These are phyloP conservation scores for Dictyostelium firmibasis DNA, from an alignment of 78 protist genomes.

Conservation along the genomic window DNA sequence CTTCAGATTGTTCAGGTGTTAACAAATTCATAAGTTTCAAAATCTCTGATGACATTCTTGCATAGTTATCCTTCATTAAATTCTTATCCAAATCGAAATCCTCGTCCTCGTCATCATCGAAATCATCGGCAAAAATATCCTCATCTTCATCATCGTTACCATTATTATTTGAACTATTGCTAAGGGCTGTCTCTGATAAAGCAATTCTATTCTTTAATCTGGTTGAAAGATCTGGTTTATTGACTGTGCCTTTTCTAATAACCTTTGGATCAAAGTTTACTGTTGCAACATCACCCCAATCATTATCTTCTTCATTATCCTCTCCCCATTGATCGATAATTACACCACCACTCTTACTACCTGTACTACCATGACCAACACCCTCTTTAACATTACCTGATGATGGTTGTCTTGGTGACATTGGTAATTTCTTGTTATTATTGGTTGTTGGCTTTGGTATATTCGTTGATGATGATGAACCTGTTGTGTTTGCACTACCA, in stretches of 20 bases:
- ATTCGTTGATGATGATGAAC: background rate
- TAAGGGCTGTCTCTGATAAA: background rate
- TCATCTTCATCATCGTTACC: constrained; percentile 83
- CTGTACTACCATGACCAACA: background rate
- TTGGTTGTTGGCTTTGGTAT: background rate
- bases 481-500: background rate
- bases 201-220: constrained; percentile 39
- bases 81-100: constrained; percentile 74
- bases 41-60: constrained; percentile 70
- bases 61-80: constrained; percentile 70
- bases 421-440: background rate
- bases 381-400: background rate
- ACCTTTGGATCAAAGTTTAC: constrained; percentile 34
- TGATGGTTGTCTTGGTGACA: background rate
- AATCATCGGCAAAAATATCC: constrained; percentile 67
- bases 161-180: background rate
- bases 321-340: constrained; percentile 77
- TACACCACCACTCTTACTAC: background rate
- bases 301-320: constrained; percentile 57
- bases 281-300: constrained; percentile 76
- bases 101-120: constrained; percentile 67
- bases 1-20: constrained; percentile 53
- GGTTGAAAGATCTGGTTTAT: constrained; percentile 61
- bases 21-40: constrained; percentile 66
- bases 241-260: constrained; percentile 55